Base-by-base conservation (phyloP, 352 stramenopile genomes). In the Pythium insidiosum region DNA sequence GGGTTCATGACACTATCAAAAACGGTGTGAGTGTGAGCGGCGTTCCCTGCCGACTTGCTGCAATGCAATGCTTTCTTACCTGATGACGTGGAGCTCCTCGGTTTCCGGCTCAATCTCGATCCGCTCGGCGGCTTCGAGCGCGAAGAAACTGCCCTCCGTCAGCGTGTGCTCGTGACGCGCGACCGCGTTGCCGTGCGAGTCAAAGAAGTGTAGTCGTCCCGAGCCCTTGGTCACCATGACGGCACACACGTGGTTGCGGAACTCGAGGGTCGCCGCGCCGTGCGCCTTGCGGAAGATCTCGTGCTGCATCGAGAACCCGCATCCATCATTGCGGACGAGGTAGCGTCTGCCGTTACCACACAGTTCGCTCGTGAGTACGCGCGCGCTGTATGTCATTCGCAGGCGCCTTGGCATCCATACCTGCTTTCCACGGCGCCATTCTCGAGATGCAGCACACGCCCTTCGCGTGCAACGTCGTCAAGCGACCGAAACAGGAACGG, bases 291-390 rank as follows among this genome's bases (percentile, higher is more conserved):
- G 65, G 13, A 90, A 59, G 21, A 86, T 51, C 30, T 87, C 77
- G 20, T 84, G 77, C 58, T 90, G 77, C 52, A 90, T 28, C 12
- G 77, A 90, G 55, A 90, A 90, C 26, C 77, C 77, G 34, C 59
- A 79, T 33, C 70, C 77, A 42, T 90, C 74, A n/a, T 57, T 60
- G 26, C 74, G 77, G 41, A 89, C 62, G 5, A 89, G 37, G 47
- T 84, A 81, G 38, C 76, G 76, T 16, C 75, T 88, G 23, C 15
- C 23, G 16, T 9, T 38, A 28, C 20, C 25, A 53, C 24, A 20
- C 48, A 43, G n/a, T n/a, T n/a, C n/a, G n/a, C n/a, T n/a, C n/a
- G n/a, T n/a, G n/a, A n/a, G n/a, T n/a, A n/a, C n/a, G n/a, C n/a
- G n/a, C n/a, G n/a, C n/a, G n/a, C n/a, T n/a, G n/a, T n/a, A n/a